Evolutionary conservation across 1,139 yeast genomes (phyloP).

Genomic region (Kurtzmaniella natalensis): DNA sequence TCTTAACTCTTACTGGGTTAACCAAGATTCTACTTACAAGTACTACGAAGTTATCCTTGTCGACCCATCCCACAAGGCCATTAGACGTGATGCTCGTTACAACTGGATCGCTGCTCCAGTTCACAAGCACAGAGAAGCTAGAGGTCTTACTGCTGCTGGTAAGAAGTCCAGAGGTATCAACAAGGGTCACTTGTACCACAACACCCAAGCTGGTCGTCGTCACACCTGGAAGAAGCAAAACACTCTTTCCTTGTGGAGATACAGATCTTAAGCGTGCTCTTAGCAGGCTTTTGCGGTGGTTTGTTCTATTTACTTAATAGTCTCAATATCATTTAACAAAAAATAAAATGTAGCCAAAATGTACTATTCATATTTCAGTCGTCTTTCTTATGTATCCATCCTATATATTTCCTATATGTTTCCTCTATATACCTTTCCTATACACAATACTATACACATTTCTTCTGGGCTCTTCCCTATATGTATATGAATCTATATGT

Average conservation of each 20-base stretch:
- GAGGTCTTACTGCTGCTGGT: slow-evolving; percentile 98
- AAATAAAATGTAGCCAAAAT: no score
- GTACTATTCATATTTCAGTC: no score
- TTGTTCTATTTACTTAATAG: slow-evolving; percentile 3
- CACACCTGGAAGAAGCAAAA: slow-evolving; percentile 99
- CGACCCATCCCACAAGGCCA: slow-evolving; percentile 98
- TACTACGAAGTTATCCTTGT: slow-evolving; percentile 96
- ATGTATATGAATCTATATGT: no score
- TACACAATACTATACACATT: no score
- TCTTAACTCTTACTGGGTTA: slow-evolving; percentile 99
- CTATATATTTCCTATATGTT: no score
- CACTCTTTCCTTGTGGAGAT: slow-evolving; percentile 99
- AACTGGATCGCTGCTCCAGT: slow-evolving; percentile 99
- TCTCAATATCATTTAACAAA: not conserved
- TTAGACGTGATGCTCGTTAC: slow-evolving; percentile 98
- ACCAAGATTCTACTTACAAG: slow-evolving; percentile 99
- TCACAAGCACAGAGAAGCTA: slow-evolving; percentile 99
- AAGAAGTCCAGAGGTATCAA: slow-evolving; percentile 99
- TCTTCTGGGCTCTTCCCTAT: no score
- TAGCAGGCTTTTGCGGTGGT: slow-evolving; percentile 5
- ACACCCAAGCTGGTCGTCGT: slow-evolving; percentile 97
- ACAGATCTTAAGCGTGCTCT: slow-evolving; percentile 71
- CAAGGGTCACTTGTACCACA: slow-evolving; percentile 99
- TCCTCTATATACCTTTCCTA: no score
- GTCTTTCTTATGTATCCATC: no score